phyloP scores from a whole-genome alignment of 345 rosid genomes.

The Chamaenerion angustifolium region DNA sequence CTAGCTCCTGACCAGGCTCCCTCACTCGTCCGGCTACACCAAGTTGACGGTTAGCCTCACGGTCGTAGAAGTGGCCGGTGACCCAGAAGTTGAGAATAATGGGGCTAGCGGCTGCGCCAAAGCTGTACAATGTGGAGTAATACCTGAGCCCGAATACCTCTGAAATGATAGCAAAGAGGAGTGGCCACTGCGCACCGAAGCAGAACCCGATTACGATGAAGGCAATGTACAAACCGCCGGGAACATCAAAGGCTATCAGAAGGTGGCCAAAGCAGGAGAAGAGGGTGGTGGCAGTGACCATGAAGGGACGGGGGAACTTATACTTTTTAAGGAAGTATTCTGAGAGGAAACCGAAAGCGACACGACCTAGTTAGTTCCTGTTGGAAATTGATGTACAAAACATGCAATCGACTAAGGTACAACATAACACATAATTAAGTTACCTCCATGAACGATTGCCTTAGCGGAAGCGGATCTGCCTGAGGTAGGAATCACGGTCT shows the following conservation, averaged over 20 bases:
- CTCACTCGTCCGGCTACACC: conserved; percentile 16
- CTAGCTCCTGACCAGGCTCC: conserved; percentile 14
- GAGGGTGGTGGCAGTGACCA: conserved; percentile 24
- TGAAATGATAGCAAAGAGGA: conserved; percentile 41
- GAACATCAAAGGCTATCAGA: conserved; percentile 29
- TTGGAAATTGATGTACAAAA: no score
- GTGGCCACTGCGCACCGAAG: conserved; percentile 44
- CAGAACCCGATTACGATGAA: conserved; percentile 40
- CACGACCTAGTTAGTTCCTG: no score
- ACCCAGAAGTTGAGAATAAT: conserved; percentile 38
- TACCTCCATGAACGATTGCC: no score
- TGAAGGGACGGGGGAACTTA: conserved; percentile 32
- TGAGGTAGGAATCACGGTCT: no score
- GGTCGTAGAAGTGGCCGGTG: conserved; percentile 40
- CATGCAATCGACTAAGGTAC: no score
- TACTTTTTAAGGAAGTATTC: conserved; percentile 27
- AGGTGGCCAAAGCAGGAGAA: conserved; percentile 39
- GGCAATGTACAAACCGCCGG: conserved; percentile 30
- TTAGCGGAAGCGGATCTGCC: no score
- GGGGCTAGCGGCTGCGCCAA: conserved; percentile 53
- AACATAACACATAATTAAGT: no score
- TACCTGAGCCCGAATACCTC: conserved; percentile 51
- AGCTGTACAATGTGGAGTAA: conserved; percentile 43
- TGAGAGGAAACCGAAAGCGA: conserved; percentile 31
- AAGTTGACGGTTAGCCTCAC: conserved; percentile 35